These are phyloP conservation scores for Polychytrium aggregatum DNA, from an alignment of 192 early-diverging fungal genomes.

Conservation along the genomic window DNA sequence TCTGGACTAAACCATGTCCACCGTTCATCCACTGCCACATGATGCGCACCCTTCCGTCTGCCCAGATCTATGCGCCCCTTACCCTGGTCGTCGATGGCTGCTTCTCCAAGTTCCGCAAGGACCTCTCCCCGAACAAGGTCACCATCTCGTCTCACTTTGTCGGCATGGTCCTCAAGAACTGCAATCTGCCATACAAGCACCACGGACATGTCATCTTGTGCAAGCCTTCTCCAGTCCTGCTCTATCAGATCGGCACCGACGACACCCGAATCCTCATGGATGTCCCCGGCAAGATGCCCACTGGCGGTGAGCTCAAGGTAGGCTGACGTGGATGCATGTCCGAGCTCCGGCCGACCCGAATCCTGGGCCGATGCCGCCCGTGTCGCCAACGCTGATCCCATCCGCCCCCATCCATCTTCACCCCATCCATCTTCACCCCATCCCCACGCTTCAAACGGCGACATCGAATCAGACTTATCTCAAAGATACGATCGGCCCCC, in stretches of 20 bases:
- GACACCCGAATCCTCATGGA: slow-evolving; percentile 88
- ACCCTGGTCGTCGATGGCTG: slow-evolving; percentile 89
- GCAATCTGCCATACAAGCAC: slow-evolving; percentile 63
- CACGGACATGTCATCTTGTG: slow-evolving; percentile 91
- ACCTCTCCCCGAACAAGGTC: slow-evolving; percentile 42
- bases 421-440: too few relatives aligned
- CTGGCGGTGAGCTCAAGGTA: too few relatives aligned
- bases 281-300: slow-evolving; percentile 81
- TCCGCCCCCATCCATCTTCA: too few relatives aligned
- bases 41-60: too few relatives aligned
- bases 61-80: slow-evolving; percentile 60
- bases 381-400: too few relatives aligned
- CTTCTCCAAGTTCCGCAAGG: slow-evolving; percentile 85
- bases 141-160: slow-evolving; percentile 56
- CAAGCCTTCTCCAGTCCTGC: slow-evolving; percentile 69
- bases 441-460: too few relatives aligned
- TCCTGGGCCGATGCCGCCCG: too few relatives aligned
- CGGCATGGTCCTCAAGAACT: slow-evolving; percentile 63
- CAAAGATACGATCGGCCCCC: slow-evolving; percentile 44
- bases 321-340: too few relatives aligned
- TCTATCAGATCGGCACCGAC: slow-evolving; percentile 62
- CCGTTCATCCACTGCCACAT: too few relatives aligned
- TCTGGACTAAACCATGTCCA: too few relatives aligned
- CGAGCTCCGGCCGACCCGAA: too few relatives aligned
- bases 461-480: slow-evolving; percentile 54